Conservation (phyloP, 1,284 basidiomycete species). For the Cutaneotrichosporon cavernicola region DNA sequence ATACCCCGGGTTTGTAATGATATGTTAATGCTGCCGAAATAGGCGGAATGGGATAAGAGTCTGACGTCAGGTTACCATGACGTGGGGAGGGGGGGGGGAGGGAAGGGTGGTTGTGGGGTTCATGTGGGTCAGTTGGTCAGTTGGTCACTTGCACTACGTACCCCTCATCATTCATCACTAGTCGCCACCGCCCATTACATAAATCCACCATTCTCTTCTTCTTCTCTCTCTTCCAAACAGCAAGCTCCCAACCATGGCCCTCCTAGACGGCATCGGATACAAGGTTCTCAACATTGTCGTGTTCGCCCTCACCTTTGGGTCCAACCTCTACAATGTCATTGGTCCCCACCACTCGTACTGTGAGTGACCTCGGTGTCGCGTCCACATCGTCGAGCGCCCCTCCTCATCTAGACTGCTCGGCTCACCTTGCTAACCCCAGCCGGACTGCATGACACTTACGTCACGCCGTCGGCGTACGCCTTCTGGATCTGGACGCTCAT, state of each 20-base stretch:
- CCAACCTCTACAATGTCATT: conserved; percentile 66
- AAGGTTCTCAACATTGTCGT: conserved; percentile 68
- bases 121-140: too few relatives aligned
- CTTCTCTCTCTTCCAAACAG: conserved; percentile 6
- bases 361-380: conserved; percentile 14
- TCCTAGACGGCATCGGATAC: conserved; percentile 61
- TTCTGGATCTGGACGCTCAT: conserved; percentile 62
- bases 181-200: background rate
- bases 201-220: conserved; percentile 8
- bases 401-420: background rate
- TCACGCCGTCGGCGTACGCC: conserved; percentile 24
- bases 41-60: background rate
- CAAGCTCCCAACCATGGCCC: conserved; percentile 30
- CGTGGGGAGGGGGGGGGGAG: too few relatives aligned
- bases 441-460: conserved; percentile 22
- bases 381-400: background rate
- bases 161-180: background rate
- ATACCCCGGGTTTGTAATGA: too few relatives aligned
- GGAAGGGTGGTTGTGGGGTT: background rate
- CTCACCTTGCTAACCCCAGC: conserved; percentile 58
- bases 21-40: background rate
- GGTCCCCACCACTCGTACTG: conserved; percentile 62
- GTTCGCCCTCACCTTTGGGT: conserved; percentile 21
- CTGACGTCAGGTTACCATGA: background rate
- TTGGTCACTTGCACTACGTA: too few relatives aligned